Conservation (phyloP, 2,329 filamentous ascomycete species). For the Ciborinia camelliae region DNA sequence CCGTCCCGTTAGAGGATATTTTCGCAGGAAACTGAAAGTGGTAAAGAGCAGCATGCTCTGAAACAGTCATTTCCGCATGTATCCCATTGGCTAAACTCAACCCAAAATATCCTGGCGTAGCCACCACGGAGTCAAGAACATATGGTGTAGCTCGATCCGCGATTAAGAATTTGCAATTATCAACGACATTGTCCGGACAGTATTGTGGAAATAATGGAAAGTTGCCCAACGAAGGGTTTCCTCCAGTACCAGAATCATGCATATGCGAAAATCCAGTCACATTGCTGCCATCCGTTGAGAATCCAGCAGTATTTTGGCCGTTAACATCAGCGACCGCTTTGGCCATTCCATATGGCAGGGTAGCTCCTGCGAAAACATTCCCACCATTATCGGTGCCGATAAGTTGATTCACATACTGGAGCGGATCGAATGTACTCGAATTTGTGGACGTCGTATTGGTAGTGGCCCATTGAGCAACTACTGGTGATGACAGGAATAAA, state of each 20-base stretch:
- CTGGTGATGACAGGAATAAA: neutral
- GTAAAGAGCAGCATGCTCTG: slow-evolving; percentile 62
- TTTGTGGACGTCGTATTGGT: neutral
- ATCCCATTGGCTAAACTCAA: slow-evolving; percentile 56
- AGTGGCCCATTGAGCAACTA: slow-evolving; percentile 11
- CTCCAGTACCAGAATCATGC: slow-evolving; percentile 47
- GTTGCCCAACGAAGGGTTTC: slow-evolving; percentile 46
- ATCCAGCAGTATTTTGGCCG: slow-evolving; percentile 45
- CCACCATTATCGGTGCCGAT: slow-evolving; percentile 53
- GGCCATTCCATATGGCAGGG: slow-evolving; percentile 52
- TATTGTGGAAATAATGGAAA: slow-evolving; percentile 47
- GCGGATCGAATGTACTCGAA: slow-evolving; percentile 16
- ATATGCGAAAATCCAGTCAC: slow-evolving; percentile 51
- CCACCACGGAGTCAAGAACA: slow-evolving; percentile 48
- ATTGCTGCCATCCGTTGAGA: slow-evolving; percentile 46
- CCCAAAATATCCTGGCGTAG: slow-evolving; percentile 62
- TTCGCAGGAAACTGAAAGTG: slow-evolving; percentile 56
- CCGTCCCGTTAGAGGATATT: slow-evolving; percentile 38
- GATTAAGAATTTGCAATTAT: slow-evolving; percentile 54
- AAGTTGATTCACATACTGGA: slow-evolving; percentile 46
- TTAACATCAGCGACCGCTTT: slow-evolving; percentile 54
- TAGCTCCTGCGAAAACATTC: slow-evolving; percentile 52
- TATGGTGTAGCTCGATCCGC: slow-evolving; percentile 45
- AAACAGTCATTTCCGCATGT: slow-evolving; percentile 62
- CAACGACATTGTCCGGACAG: slow-evolving; percentile 47